Percentiles rank a stretch among this genome's conserved stretches.
Conservation (phyloP, 106 monocot species). For the Alisma plantagoaquatica region DNA sequence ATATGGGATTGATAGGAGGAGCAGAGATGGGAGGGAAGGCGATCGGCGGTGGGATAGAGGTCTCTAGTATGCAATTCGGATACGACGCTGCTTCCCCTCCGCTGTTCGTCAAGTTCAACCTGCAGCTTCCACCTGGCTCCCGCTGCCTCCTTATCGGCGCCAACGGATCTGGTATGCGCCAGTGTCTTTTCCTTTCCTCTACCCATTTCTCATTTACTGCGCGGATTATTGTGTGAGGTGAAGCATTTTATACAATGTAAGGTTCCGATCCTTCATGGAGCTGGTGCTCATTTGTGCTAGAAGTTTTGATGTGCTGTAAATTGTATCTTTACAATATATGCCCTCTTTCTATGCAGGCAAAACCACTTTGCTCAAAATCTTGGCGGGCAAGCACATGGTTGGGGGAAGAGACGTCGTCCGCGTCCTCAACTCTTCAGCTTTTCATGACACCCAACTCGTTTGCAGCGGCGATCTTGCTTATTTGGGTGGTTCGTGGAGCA, state of each 20-base stretch:
- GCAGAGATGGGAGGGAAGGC: background rate
- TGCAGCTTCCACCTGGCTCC: slow-evolving; percentile 56
- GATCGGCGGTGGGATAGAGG: slow-evolving; percentile 41
- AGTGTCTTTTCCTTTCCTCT: background rate
- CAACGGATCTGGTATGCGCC: slow-evolving; percentile 71
- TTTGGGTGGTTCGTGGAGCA: slow-evolving; percentile 92
- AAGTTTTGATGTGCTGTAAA: background rate
- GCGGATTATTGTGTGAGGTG: too few species aligned
- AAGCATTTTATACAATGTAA: too few species aligned
- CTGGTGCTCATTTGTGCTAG: background rate
- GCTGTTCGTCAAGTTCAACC: slow-evolving; percentile 59
- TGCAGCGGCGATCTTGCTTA: slow-evolving; percentile 83
- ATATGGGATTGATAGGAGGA: too few species aligned
- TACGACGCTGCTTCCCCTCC: slow-evolving; percentile 68
- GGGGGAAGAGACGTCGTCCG: slow-evolving; percentile 88
- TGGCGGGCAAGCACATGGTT: slow-evolving; percentile 98
- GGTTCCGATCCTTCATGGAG: too few species aligned
- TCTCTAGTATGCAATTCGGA: slow-evolving; percentile 63
- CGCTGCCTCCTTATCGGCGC: slow-evolving; percentile 94
- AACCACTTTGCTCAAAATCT: slow-evolving; percentile 84
- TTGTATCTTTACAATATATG: background rate
- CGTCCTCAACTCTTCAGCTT: slow-evolving; percentile 77
- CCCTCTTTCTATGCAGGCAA: slow-evolving; percentile 37
- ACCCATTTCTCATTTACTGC: background rate
- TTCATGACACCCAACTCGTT: slow-evolving; percentile 88